Evolutionary conservation across 257 asterid genomes (phyloP).

Genomic region (Petunia secreta): DNA sequence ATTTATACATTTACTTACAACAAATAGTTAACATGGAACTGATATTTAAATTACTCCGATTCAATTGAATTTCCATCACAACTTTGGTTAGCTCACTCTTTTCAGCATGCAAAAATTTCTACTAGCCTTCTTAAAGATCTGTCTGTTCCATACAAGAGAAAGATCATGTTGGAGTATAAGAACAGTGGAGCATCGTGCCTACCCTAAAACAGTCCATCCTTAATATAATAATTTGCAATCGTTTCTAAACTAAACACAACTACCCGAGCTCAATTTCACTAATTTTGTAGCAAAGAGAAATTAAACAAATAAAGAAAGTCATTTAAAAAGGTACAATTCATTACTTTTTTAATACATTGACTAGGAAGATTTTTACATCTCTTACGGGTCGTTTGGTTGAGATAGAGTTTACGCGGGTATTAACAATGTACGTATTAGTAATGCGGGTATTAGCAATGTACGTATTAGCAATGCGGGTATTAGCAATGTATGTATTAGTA

Average conservation of each 20-base stretch:
- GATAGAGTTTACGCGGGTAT: too few relatives aligned
- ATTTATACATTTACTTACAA: neutral
- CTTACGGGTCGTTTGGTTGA: too few relatives aligned
- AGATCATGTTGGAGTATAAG: neutral
- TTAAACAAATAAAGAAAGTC: slow-evolving; percentile 3
- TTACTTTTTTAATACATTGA: slow-evolving; percentile 4
- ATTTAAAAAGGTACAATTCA: slow-evolving; percentile 1
- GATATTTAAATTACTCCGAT: neutral
- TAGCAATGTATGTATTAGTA: too few relatives aligned
- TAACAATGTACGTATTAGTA: too few relatives aligned
- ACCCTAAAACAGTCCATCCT: neutral
- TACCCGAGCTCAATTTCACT: slow-evolving; percentile 1
- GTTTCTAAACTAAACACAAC: neutral
- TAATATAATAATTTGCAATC: neutral
- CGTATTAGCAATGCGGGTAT: too few relatives aligned
- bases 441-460: too few relatives aligned
- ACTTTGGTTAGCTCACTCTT: neutral
- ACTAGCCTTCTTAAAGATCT: neutral
- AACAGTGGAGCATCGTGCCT: neutral
- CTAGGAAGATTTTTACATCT: neutral
- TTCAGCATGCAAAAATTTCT: neutral
- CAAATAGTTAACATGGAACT: neutral
- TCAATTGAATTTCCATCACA: neutral
- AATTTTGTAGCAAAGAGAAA: neutral
- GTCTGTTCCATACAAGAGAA: slow-evolving; percentile 12